phyloP scores from a whole-genome alignment of 2,329 filamentous ascomycete species.

The Ilyonectria destructans region DNA sequence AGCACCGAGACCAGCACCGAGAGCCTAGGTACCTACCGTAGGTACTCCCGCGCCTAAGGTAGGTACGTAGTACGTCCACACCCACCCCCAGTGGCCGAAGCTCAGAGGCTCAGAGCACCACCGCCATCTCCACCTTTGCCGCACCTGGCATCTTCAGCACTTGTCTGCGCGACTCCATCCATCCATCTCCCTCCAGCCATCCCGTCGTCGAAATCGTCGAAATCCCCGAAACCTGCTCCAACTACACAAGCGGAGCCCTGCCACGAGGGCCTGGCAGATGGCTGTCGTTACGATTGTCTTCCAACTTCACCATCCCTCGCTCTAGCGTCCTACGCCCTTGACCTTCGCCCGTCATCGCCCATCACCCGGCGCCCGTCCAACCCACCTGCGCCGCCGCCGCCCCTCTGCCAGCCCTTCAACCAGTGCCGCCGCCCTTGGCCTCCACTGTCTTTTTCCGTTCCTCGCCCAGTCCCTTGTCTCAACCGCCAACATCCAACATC shows the following conservation, averaged over 20 bases:
- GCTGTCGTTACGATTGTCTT: slow-evolving; percentile 35
- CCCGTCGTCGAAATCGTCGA: slow-evolving; percentile 30
- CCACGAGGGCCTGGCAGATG: slow-evolving; percentile 46
- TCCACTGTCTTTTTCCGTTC: slow-evolving; percentile 35
- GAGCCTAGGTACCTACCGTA: too few relatives aligned
- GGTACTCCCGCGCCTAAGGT: too few relatives aligned
- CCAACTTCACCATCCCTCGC: slow-evolving; percentile 32
- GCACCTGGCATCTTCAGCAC: slow-evolving; percentile 36
- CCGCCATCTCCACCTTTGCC: slow-evolving; percentile 32
- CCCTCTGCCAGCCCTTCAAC: slow-evolving; percentile 43
- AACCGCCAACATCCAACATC: slow-evolving; percentile 36
- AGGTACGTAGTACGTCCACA: slow-evolving; percentile 14
- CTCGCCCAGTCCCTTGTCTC: slow-evolving; percentile 40
- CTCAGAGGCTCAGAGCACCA: slow-evolving; percentile 46
- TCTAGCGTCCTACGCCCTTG: slow-evolving; percentile 31
- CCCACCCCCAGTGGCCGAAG: slow-evolving; percentile 37
- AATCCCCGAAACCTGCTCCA: slow-evolving; percentile 22
- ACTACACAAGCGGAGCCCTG: slow-evolving; percentile 39
- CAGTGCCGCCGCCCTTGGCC: slow-evolving; percentile 41
- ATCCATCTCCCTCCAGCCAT: slow-evolving; percentile 45
- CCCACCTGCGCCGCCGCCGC: slow-evolving; percentile 18
- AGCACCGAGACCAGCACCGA: slow-evolving; percentile 15
- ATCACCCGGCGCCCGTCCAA: slow-evolving; percentile 6
- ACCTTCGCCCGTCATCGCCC: slow-evolving; percentile 24
- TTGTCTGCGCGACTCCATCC: slow-evolving; percentile 45